Base-by-base conservation (phyloP, 75 land plant genomes). In the Isoetes taiwanensis region DNA sequence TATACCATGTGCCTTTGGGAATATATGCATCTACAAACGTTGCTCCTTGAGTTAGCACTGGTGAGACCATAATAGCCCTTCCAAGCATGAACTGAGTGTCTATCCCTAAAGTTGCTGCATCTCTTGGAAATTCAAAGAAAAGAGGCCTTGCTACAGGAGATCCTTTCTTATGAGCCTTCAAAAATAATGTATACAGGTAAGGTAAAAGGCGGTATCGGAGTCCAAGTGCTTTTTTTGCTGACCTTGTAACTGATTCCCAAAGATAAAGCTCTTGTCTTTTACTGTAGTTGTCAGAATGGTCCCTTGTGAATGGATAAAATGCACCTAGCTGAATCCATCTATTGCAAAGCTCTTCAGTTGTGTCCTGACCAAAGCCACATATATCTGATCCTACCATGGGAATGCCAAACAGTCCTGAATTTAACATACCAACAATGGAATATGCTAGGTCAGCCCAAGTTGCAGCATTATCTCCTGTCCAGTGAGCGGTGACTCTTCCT, bases 241-340 rank as follows among this genome's bases (percentile, higher is more conserved):
- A 62, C 28, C 52, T 39, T n/a, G 94, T 68, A 24, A 91, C 97
- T 2, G 84, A 75, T 2, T 83, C 72, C 97, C 94, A 91, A 1
- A 72, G 52, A 39, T 83, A 91, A 6, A 83, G 77, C 69, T 91
- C 97, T 33, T 86, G 97, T 23, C 75, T 63, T 1, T 34, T 59
- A 1, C 79, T 43, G 6, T 10, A 29, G 34, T 71, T 63, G 3
- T 37, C 73, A 0, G 82, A 69, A 48, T 91, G 97, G 57, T 80
- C 80, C 57, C 97, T 76, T 1, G 94, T 46, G 58, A 91, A 91
- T 17, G 94, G 94, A 40, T 87, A 87, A 62, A 87, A 87, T 1
- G 94, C 94, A 6, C 94, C 94, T 46, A 85, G 66, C 62, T 82
- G 86, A 62, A 86, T 86, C 91, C 91, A 86, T 0, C 91, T 74